Conservation (phyloP, 148 eudicot species). For the Fagopyrum esculentum region DNA sequence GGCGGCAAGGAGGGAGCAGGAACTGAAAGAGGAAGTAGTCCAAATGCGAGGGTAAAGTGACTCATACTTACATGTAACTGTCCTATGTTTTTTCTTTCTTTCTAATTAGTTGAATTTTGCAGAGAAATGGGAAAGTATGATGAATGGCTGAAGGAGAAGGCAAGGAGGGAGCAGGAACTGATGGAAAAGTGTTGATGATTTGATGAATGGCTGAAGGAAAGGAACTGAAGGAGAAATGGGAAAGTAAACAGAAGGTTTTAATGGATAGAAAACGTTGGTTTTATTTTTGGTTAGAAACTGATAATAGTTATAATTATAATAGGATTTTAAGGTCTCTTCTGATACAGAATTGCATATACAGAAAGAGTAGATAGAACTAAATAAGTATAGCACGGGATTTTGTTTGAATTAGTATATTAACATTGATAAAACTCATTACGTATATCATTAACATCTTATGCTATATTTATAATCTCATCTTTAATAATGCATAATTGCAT, state of each 20-base stretch:
- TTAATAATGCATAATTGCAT: too few species aligned
- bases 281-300: not conserved
- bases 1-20: too few species aligned
- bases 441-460: too few species aligned
- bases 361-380: constrained; percentile 5
- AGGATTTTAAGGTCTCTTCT: not conserved
- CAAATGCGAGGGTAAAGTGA: constrained; percentile 31
- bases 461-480: too few species aligned
- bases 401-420: too few species aligned
- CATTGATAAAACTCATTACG: too few species aligned
- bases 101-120: constrained; percentile 13
- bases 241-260: not conserved
- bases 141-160: constrained; percentile 16
- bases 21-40: constrained; percentile 13
- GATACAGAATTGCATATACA: not conserved
- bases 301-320: constrained; percentile 7
- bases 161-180: constrained; percentile 24
- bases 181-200: constrained; percentile 18
- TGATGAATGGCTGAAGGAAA: constrained; percentile 25
- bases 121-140: constrained; percentile 33
- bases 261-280: not conserved
- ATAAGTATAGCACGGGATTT: too few species aligned
- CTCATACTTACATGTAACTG: not conserved
- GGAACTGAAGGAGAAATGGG: constrained; percentile 10
- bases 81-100: not conserved